These are phyloP conservation scores for Neolentinus lepideus DNA, from an alignment of 1,284 basidiomycete species.

Conservation along the genomic window DNA sequence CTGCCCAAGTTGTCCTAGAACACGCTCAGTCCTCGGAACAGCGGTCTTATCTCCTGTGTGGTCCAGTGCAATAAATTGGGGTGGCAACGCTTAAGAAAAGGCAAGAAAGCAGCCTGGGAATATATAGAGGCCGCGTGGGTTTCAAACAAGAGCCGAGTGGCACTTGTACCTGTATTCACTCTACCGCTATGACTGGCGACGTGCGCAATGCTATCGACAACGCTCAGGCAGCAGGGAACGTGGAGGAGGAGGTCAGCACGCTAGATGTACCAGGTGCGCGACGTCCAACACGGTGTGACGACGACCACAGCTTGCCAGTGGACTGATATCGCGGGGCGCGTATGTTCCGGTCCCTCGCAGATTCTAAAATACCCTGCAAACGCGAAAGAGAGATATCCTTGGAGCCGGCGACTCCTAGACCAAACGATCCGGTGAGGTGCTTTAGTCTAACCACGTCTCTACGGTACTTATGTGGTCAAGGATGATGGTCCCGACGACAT, in stretches of 20 bases:
- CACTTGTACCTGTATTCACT: neutral
- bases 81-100: neutral
- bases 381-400: slow-evolving; percentile 69
- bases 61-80: neutral
- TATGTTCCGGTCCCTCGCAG: slow-evolving; percentile 15
- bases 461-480: neutral
- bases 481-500: slow-evolving; percentile 20
- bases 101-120: neutral
- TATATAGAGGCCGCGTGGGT: neutral
- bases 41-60: neutral
- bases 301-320: neutral
- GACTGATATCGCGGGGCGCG: neutral
- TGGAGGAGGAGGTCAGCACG: neutral
- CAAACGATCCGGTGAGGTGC: slow-evolving; percentile 25
- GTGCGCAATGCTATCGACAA: neutral
- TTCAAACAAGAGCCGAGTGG: neutral
- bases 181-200: neutral
- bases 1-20: too few relatives aligned
- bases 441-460: slow-evolving; percentile 13
- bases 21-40: neutral
- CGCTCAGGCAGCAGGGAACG: neutral
- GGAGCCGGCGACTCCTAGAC: slow-evolving; percentile 54
- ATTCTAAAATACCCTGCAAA: slow-evolving; percentile 37
- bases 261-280: neutral
- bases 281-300: neutral